Percentiles rank a stretch among this genome's conserved stretches.
phyloP scores from a whole-genome alignment of 176 grass and related monocot genomes.

The Bolboschoenus planiculmis region DNA sequence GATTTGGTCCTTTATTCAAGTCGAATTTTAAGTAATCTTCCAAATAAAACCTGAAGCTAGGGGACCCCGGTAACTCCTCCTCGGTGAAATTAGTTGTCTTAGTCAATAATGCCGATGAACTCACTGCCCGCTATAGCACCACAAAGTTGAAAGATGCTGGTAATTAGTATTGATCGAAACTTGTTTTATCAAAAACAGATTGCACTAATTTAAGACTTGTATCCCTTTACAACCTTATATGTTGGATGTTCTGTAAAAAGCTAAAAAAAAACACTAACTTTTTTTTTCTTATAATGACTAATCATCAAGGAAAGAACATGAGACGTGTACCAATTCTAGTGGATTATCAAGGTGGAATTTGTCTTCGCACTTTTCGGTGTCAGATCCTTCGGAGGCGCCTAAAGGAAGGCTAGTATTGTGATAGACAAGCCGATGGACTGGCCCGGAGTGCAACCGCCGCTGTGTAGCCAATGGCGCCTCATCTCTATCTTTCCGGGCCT shows the following conservation, averaged over 20 bases:
- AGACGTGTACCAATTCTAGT: background rate
- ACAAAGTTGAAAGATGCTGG: background rate
- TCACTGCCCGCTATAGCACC: background rate
- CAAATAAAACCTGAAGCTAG: background rate
- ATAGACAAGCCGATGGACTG: background rate
- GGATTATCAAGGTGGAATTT: background rate
- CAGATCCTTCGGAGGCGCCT: background rate
- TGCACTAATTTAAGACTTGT: background rate
- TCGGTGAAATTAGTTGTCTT: background rate
- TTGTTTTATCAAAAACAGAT: background rate
- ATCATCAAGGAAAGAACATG: background rate
- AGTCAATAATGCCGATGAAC: background rate
- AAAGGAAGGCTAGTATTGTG: background rate
- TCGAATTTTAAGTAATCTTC: background rate
- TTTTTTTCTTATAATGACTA: background rate
- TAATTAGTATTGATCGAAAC: background rate
- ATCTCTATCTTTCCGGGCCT: background rate
- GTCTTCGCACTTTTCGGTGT: background rate
- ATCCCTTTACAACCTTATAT: background rate
- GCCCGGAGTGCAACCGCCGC: background rate
- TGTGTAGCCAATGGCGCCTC: background rate
- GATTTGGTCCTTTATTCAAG: background rate
- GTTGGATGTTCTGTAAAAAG: background rate
- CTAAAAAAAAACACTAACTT: background rate
- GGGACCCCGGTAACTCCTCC: background rate